Base-by-base conservation (phyloP, 495 filamentous ascomycete species). In the Hypoxylon fuscum region DNA sequence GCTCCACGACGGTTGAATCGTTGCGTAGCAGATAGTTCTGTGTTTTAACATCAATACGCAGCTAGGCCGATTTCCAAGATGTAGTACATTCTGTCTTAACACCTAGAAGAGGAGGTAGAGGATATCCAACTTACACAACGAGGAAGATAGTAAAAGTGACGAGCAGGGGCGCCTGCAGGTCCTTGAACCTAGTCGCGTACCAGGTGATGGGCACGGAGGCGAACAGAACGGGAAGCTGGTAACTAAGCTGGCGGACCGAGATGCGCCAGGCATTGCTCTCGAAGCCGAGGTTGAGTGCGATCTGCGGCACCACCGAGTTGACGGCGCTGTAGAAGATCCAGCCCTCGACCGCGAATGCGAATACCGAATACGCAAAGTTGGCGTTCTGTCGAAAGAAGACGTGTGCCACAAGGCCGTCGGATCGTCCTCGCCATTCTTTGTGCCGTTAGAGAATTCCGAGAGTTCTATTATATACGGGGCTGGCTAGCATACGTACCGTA, bases 241-340 rank as follows among this genome's bases (percentile, higher is more conserved):
- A 83, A 17, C 74, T 69, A n/a, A 84, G 72, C 56, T 85, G 81
- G 0, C 81, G 76, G 21, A 83, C 64, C 10, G 78, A 74, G 43
- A 84, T 84, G 12, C 37, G 32, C 73, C 75, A 79, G 3, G 79
- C 53, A 46, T 74, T 68, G 11, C 53, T 69, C 54, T 81, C 79
- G 53, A 82, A 85, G n/a, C 81, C 83, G 7, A 86, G 73, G 60
- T 84, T 75, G 0, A 85, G 76, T 10, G 77, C 72, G 43, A 84
- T 77, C 50, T 83, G 80, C 2, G 83, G 82, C 7, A 78, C 79
- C 38, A 83, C 70, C 29, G 76, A 78, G 62, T 84, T 86, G 31
- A 86, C 80, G 18, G 82, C 81, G 46, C 76, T 79, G 63, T 83
- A 86, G 61, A 83, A 85, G 47, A 86, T 80, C 80, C 82, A 86